These are phyloP conservation scores for Sesbania bispinosa DNA, from an alignment of 306 rosid genomes.

Conservation along the genomic window DNA sequence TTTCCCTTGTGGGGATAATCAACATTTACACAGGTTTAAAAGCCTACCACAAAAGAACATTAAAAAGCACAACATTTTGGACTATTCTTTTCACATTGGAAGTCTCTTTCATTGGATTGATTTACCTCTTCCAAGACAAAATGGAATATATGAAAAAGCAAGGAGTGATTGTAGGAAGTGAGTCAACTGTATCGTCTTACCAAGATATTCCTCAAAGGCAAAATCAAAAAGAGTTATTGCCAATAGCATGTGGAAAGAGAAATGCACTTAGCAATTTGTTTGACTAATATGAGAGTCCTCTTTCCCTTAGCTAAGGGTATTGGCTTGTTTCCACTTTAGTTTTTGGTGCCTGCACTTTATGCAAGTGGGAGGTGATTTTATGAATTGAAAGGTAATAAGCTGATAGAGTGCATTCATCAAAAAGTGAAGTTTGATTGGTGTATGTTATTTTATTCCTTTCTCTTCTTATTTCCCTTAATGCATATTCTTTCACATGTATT, in stretches of 20 bases:
- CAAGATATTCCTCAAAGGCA: conserved; percentile 44
- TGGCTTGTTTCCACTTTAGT: conserved; percentile 33
- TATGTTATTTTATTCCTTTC: not conserved
- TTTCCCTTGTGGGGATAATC: conserved; percentile 70
- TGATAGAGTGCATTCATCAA: conserved; percentile 59
- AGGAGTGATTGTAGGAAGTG: conserved; percentile 48
- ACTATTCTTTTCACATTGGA: conserved; percentile 77
- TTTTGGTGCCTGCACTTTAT: conserved; percentile 61
- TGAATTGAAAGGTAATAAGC: not conserved
- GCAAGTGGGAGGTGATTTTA: conserved; percentile 15
- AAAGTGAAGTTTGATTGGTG: conserved; percentile 37
- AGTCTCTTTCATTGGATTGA: conserved; percentile 59
- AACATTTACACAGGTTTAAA: conserved; percentile 81
- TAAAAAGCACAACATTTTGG: conserved; percentile 65
- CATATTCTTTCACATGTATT: conserved; percentile 28
- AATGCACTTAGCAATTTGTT: conserved; percentile 89
- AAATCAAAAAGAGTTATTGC: conserved; percentile 51
- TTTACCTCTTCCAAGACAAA: conserved; percentile 86
- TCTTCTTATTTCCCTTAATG: not conserved
- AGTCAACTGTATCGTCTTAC: conserved; percentile 33
- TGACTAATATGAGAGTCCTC: conserved; percentile 41
- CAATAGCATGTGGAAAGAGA: conserved; percentile 59
- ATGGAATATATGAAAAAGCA: conserved; percentile 72
- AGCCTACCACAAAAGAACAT: conserved; percentile 69
- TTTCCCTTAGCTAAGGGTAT: not conserved